A percentile compares a stretch with the other conserved stretches of the same genome.
Conservation (phyloP, 2,329 filamentous ascomycete species). For the Fusarium brachygibbosum region DNA sequence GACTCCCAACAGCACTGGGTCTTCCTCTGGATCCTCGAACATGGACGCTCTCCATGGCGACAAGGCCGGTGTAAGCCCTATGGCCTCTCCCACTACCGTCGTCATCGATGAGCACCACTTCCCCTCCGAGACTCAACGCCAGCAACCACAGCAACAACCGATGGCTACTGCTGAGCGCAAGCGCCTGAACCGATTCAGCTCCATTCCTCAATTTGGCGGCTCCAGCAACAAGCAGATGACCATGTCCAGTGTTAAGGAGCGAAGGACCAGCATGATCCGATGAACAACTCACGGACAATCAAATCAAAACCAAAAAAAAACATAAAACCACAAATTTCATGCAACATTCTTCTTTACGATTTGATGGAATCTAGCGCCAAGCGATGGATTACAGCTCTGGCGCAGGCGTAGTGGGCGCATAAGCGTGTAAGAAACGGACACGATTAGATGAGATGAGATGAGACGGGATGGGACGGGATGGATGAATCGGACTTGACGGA, state of each 20-base stretch:
- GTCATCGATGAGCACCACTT: constrained; percentile 45
- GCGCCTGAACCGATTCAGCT: constrained; percentile 67
- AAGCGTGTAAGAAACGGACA: constrained; percentile 40
- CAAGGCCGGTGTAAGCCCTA: constrained; percentile 44
- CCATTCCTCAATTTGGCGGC: constrained; percentile 67
- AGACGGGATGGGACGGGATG: constrained; percentile 41
- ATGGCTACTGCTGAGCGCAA: constrained; percentile 57
- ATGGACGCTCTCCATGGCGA: constrained; percentile 57
- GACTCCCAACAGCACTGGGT: constrained; percentile 70
- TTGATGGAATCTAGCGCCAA: constrained; percentile 45
- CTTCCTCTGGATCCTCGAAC: constrained; percentile 62
- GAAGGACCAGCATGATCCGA: constrained; percentile 59
- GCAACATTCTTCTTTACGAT: constrained; percentile 41
- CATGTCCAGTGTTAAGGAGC: constrained; percentile 54
- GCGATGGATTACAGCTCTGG: constrained; percentile 30
- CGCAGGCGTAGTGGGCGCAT: constrained; percentile 40
- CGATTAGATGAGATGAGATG: constrained; percentile 42
- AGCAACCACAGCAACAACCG: constrained; percentile 35
- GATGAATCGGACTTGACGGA: constrained; percentile 44
- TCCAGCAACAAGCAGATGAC: constrained; percentile 54
- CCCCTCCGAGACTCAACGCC: constrained; percentile 33
- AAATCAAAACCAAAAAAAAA: constrained; percentile 32
- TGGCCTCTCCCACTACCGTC: constrained; percentile 45
- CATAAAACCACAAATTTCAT: constrained; percentile 32
- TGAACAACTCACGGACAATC: constrained; percentile 39